phyloP scores from a whole-genome alignment of 345 rosid species.

The Populus euphratica region DNA sequence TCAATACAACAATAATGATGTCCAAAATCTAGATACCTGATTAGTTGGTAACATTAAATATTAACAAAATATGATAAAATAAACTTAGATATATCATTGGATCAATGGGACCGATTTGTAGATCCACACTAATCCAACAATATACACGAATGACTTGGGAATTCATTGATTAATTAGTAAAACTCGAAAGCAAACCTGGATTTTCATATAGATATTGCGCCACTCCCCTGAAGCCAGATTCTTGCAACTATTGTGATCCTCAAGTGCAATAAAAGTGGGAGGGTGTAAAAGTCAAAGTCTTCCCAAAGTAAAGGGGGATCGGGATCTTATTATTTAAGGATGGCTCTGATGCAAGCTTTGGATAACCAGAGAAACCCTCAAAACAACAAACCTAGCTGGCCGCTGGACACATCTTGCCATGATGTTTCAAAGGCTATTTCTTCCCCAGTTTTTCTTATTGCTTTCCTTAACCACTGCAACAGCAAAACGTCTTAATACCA shows the following conservation, averaged over 20 bases:
- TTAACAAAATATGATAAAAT: too few species aligned
- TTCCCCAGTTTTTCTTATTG: neutral
- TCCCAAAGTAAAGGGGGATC: neutral
- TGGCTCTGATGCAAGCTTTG: neutral
- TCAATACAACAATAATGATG: too few species aligned
- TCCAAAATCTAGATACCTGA: too few species aligned
- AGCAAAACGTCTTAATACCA: neutral
- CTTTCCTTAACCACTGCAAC: neutral
- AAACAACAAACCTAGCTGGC: neutral
- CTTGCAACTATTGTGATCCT: neutral
- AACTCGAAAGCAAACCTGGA: neutral
- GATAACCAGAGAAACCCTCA: neutral
- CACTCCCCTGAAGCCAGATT: neutral
- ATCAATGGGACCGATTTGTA: too few species aligned
- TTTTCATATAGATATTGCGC: neutral
- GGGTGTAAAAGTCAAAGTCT: neutral
- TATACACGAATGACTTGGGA: too few species aligned
- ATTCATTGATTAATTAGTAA: too few species aligned
- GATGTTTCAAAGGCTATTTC: neutral
- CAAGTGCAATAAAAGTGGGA: neutral
- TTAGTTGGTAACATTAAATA: too few species aligned
- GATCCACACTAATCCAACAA: too few species aligned
- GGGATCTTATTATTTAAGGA: neutral
- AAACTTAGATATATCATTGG: too few species aligned
- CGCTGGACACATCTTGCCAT: neutral